These are phyloP conservation scores for Primulina tabacum DNA, from an alignment of 257 asterid genomes.

Conservation along the genomic window DNA sequence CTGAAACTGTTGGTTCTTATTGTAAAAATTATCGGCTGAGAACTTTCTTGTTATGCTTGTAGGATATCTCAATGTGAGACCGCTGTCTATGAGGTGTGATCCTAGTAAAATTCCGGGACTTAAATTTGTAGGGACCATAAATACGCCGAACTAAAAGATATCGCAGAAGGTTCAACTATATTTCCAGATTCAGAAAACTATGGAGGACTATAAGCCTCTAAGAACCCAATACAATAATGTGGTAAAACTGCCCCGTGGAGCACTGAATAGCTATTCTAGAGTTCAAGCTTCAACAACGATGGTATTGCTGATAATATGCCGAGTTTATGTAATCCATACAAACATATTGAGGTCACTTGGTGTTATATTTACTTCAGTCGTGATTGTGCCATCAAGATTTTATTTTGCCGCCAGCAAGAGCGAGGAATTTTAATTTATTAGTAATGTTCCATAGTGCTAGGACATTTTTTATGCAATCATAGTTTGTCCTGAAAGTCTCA, in stretches of 20 bases:
- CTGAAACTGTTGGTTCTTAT: too few relatives aligned
- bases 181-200: constrained; percentile 10
- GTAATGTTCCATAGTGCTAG: background rate
- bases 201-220: constrained; percentile 50
- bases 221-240: constrained; percentile 27
- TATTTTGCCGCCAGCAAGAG: background rate
- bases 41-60: background rate
- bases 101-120: background rate
- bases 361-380: background rate
- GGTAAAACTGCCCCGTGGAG: constrained; percentile 46
- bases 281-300: constrained; percentile 37
- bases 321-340: constrained; percentile 4
- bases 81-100: background rate
- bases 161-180: background rate
- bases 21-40: background rate
- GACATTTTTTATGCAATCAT: background rate
- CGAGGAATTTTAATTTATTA: background rate
- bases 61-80: background rate
- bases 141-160: background rate
- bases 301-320: constrained; percentile 29
- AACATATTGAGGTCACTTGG: background rate
- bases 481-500: too few relatives aligned
- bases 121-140: background rate
- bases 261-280: constrained; percentile 35
- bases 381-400: background rate